Percentiles rank a stretch among this genome's conserved stretches.
Evolutionary conservation across 2,329 filamentous ascomycete genomes (phyloP).

Genomic region (Colletotrichum destructivum): DNA sequence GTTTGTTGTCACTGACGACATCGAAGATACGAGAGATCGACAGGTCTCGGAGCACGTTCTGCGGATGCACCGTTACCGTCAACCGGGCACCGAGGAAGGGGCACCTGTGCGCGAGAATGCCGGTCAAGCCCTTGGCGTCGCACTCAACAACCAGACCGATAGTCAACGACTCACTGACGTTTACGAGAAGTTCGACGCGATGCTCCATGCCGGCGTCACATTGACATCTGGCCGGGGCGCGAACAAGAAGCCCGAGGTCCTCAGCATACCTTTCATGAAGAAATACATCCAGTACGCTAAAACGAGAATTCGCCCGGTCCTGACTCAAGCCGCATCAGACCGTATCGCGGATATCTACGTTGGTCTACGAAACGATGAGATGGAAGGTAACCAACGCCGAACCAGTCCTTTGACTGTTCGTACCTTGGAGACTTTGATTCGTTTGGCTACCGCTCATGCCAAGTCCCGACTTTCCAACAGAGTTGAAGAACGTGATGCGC

Average conservation of each 20-base stretch:
- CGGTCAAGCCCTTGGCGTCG: conserved; percentile 88
- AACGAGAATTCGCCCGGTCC: conserved; percentile 86
- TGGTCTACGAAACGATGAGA: conserved; percentile 92
- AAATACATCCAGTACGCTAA: conserved; percentile 99
- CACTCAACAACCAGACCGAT: conserved; percentile 82
- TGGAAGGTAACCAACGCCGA: conserved; percentile 92
- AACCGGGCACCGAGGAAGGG: conserved; percentile 93
- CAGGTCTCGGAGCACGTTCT: conserved; percentile 96
- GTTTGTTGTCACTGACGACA: conserved; percentile 98
- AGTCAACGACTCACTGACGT: conserved; percentile 86
- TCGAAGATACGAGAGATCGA: conserved; percentile 92
- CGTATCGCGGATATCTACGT: conserved; percentile 94
- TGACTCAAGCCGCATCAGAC: conserved; percentile 92
- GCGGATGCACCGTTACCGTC: conserved; percentile 96
- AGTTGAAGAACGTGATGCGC: conserved; percentile 90
- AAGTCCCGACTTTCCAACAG: conserved; percentile 90
- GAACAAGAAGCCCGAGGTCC: conserved; percentile 84
- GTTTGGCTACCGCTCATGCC: conserved; percentile 94
- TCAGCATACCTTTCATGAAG: conserved; percentile 98
- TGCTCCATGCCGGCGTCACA: conserved; percentile 94
- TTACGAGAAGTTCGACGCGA: conserved; percentile 95
- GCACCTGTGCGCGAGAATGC: conserved; percentile 92
- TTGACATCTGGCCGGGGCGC: conserved; percentile 81
- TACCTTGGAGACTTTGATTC: conserved; percentile 98
- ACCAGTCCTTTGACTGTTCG: conserved; percentile 97